These are phyloP conservation scores for Penicillium paneum DNA, from an alignment of 2,329 filamentous ascomycete genomes.

Conservation along the genomic window DNA sequence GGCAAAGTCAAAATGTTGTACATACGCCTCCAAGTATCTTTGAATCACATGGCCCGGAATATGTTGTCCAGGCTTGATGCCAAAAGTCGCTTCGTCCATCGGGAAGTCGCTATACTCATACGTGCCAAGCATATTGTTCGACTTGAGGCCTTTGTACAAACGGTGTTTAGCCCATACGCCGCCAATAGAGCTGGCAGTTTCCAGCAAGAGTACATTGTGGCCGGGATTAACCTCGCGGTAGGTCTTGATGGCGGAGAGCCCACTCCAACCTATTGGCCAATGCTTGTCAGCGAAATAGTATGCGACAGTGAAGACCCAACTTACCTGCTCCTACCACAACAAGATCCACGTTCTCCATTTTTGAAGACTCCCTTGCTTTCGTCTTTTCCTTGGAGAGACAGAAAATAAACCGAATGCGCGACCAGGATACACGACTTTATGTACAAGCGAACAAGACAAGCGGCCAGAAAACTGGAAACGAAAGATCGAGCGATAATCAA, in stretches of 20 bases:
- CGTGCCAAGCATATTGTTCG: slow-evolving; percentile 70
- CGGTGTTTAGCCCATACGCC: slow-evolving; percentile 68
- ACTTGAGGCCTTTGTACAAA: slow-evolving; percentile 65
- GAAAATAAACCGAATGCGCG: background rate
- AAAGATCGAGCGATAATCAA: background rate
- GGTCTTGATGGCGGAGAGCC: slow-evolving; percentile 60
- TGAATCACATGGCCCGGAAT: slow-evolving; percentile 58
- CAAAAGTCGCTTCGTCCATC: slow-evolving; percentile 57
- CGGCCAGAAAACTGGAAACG: background rate
- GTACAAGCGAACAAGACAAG: slow-evolving; percentile 3
- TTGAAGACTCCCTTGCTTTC: background rate
- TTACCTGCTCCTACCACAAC: slow-evolving; percentile 32
- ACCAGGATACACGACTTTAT: slow-evolving; percentile 1
- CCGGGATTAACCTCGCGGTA: slow-evolving; percentile 58
- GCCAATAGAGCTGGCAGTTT: slow-evolving; percentile 57
- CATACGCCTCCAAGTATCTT: slow-evolving; percentile 56
- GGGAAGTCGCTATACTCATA: slow-evolving; percentile 74
- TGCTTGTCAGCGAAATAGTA: slow-evolving; percentile 35
- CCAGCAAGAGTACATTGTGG: slow-evolving; percentile 57
- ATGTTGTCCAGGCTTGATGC: slow-evolving; percentile 52
- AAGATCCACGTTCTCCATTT: slow-evolving; percentile 30
- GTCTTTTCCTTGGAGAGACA: background rate
- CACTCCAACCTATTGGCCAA: slow-evolving; percentile 51
- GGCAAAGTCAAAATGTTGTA: slow-evolving; percentile 52
- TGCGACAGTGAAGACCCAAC: slow-evolving; percentile 13